Conservation (phyloP, 441 rosid genomes). For the Jatropha podagrica region DNA sequence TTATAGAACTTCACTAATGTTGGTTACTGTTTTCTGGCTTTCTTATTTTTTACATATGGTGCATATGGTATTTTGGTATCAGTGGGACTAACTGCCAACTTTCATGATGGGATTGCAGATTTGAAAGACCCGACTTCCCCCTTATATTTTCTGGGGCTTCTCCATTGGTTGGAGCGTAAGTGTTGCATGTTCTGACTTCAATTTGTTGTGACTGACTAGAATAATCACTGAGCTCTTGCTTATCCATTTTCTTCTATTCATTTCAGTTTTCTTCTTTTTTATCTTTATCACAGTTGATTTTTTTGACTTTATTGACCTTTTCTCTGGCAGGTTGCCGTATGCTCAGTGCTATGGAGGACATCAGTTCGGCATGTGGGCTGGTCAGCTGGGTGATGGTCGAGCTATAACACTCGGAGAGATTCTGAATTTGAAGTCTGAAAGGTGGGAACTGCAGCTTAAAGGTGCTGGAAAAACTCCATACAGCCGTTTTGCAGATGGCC, state of each 20-base stretch:
- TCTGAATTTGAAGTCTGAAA: constrained; percentile 72
- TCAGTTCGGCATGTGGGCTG: constrained; percentile 99
- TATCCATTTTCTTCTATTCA: neutral
- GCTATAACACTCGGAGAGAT: constrained; percentile 93
- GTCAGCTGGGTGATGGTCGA: constrained; percentile 98
- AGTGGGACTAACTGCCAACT: neutral
- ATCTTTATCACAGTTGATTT: constrained; percentile 4
- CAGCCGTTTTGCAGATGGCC: constrained; percentile 98
- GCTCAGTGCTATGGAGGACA: constrained; percentile 98
- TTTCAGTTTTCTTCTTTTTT: neutral
- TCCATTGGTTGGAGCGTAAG: constrained; percentile 78
- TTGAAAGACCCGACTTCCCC: constrained; percentile 89
- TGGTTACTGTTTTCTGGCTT: neutral
- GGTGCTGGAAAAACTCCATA: constrained; percentile 98
- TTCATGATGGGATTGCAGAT: constrained; percentile 47
- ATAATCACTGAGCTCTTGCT: neutral
- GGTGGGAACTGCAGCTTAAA: constrained; percentile 99
- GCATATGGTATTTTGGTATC: neutral
- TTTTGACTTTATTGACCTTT: constrained; percentile 21
- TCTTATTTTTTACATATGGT: neutral
- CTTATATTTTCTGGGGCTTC: constrained; percentile 75
- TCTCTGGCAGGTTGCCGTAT: constrained; percentile 61
- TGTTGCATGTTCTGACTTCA: constrained; percentile 18
- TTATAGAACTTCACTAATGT: neutral
- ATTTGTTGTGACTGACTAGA: neutral